A percentile compares a stretch with the other conserved stretches of the same genome.
Evolutionary conservation across 345 rosid species (phyloP).

Genomic region (Moricandia arvensis): DNA sequence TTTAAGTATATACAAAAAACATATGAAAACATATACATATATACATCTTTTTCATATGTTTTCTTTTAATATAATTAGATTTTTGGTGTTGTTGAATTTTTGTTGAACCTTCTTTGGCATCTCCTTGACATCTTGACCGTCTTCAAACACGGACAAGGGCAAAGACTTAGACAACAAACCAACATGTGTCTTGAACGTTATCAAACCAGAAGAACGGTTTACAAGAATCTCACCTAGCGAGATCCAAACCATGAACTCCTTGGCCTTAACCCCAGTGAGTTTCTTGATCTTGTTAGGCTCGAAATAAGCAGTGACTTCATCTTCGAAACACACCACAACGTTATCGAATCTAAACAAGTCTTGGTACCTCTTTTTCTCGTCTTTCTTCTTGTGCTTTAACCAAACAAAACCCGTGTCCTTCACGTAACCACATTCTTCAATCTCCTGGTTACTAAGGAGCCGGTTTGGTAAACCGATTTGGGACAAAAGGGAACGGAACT

Average conservation of each 20-base stretch:
- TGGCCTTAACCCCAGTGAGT: constrained; percentile 68
- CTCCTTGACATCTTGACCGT: constrained; percentile 20
- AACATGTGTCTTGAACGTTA: constrained; percentile 66
- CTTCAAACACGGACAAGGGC: constrained; percentile 47
- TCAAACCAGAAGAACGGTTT: constrained; percentile 34
- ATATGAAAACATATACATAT: background rate
- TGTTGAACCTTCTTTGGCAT: constrained; percentile 8
- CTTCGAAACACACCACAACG: constrained; percentile 50
- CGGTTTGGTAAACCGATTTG: constrained; percentile 67
- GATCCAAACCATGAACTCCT: constrained; percentile 68
- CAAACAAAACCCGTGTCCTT: constrained; percentile 75
- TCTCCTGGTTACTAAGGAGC: constrained; percentile 53
- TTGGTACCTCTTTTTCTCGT: constrained; percentile 5
- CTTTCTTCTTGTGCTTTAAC: constrained; percentile 52
- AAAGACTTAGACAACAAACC: constrained; percentile 55
- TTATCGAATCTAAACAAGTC: constrained; percentile 43
- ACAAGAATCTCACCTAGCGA: constrained; percentile 51
- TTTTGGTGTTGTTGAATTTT: background rate
- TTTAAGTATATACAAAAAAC: background rate
- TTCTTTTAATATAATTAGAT: background rate
- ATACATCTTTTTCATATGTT: background rate
- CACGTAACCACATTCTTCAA: constrained; percentile 71
- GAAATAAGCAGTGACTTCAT: constrained; percentile 60
- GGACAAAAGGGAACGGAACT: constrained; percentile 41
- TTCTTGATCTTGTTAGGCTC: constrained; percentile 61